phyloP scores from a whole-genome alignment of 306 rosid genomes.

The Pueraria montana region DNA sequence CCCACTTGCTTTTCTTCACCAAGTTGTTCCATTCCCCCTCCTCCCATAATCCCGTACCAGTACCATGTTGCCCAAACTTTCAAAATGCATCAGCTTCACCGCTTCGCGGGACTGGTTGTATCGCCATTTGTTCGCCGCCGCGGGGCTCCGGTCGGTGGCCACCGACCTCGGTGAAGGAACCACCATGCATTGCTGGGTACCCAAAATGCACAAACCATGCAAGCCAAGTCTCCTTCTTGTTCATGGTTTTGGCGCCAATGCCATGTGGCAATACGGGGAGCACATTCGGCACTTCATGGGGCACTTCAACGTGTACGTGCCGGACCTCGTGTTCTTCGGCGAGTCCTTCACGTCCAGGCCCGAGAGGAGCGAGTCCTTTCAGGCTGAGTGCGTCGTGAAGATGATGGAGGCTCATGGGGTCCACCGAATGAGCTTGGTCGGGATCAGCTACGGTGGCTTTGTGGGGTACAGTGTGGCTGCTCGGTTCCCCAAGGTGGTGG shows the following conservation, averaged over 20 bases:
- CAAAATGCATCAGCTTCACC: slow-evolving; percentile 65
- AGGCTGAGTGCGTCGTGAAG: slow-evolving; percentile 60
- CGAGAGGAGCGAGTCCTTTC: slow-evolving; percentile 70
- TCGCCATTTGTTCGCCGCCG: slow-evolving; percentile 59
- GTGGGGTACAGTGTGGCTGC: slow-evolving; percentile 73
- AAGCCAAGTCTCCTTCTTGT: slow-evolving; percentile 68
- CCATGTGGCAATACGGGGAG: slow-evolving; percentile 86
- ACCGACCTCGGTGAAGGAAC: slow-evolving; percentile 74
- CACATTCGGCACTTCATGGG: slow-evolving; percentile 56
- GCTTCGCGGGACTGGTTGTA: slow-evolving; percentile 69
- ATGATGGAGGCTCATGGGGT: slow-evolving; percentile 69
- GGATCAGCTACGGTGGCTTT: slow-evolving; percentile 87
- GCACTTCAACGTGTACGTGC: slow-evolving; percentile 72
- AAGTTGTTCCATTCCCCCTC: neutral
- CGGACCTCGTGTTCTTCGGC: slow-evolving; percentile 86
- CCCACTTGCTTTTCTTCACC: slow-evolving; percentile 14
- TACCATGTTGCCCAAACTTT: slow-evolving; percentile 50
- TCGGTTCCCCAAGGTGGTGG: slow-evolving; percentile 70
- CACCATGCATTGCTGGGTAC: slow-evolving; percentile 78
- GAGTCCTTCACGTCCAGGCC: slow-evolving; percentile 59
- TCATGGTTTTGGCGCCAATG: slow-evolving; percentile 88
- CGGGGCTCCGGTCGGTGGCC: slow-evolving; percentile 68
- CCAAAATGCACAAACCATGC: slow-evolving; percentile 51
- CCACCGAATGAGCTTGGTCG: slow-evolving; percentile 59
- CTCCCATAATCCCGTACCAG: neutral